Percentiles rank a stretch among this genome's conserved stretches.
These are phyloP conservation scores for Gnaphalium uliginosum DNA, from an alignment of 129 eudicot genomes.

Conservation along the genomic window DNA sequence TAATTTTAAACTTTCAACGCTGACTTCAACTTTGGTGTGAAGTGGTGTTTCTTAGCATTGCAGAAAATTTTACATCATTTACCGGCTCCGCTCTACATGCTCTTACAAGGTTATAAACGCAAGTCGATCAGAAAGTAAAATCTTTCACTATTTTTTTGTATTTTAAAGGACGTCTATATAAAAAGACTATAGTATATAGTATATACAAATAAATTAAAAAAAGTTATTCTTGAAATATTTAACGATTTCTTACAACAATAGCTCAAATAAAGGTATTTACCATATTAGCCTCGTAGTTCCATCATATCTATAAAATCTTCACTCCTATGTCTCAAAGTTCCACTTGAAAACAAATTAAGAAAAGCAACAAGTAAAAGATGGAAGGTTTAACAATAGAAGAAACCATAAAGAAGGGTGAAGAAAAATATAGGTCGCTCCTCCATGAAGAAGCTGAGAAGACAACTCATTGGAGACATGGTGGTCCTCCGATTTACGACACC, in stretches of 20 bases:
- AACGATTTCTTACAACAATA: background rate
- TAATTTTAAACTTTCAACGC: no score
- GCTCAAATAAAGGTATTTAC: background rate
- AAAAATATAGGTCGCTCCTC: constrained; percentile 68
- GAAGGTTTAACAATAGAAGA: constrained; percentile 27
- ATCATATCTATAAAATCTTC: constrained; percentile 22
- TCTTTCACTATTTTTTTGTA: no score
- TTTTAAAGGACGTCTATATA: no score
- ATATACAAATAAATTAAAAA: no score
- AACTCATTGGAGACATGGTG: constrained; percentile 83
- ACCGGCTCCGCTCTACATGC: no score
- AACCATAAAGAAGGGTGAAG: constrained; percentile 28
- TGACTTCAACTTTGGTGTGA: no score
- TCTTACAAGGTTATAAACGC: no score
- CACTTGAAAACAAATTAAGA: background rate
- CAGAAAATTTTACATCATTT: no score
- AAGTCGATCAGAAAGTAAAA: no score
- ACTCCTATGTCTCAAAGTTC: background rate
- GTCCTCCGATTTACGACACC: constrained; percentile 59
- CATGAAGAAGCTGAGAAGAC: constrained; percentile 55
- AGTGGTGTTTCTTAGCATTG: no score
- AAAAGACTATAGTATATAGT: no score
- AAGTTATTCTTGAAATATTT: no score
- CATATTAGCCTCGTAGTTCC: background rate
- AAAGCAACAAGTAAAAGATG: constrained; percentile 8